Evolutionary conservation across 2,329 filamentous ascomycete species (phyloP).

Genomic region (Monosporascus ibericus): DNA sequence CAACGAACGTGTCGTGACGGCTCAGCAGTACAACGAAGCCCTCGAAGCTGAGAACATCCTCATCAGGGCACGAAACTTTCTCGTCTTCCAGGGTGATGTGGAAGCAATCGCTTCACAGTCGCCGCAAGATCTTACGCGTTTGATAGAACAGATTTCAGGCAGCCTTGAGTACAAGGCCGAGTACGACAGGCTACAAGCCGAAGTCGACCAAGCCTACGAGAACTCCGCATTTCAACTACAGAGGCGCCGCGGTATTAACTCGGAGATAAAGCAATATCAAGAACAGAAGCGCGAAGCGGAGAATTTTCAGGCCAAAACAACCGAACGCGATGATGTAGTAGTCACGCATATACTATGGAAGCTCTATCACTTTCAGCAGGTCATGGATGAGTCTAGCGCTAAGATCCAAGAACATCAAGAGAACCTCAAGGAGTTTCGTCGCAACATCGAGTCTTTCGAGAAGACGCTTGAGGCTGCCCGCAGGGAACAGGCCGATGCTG

Average conservation of each 20-base stretch:
- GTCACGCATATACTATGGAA: conserved; percentile 96
- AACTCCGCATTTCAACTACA: conserved; percentile 85
- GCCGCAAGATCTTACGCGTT: conserved; percentile 82
- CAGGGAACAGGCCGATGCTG: conserved; percentile 72
- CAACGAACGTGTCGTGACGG: conserved; percentile 83
- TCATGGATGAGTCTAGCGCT: conserved; percentile 85
- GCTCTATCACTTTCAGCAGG: conserved; percentile 86
- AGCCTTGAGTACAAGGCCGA: conserved; percentile 91
- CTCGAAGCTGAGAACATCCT: conserved; percentile 92
- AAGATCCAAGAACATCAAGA: conserved; percentile 92
- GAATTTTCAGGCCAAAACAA: conserved; percentile 82
- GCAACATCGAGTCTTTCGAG: conserved; percentile 81
- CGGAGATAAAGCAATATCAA: conserved; percentile 95
- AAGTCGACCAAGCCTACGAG: conserved; percentile 80
- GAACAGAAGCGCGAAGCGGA: conserved; percentile 96
- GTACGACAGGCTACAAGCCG: conserved; percentile 83
- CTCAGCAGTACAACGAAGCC: conserved; percentile 87
- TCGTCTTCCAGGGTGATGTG: conserved; percentile 97
- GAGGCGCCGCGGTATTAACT: conserved; percentile 88
- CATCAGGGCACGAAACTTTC: conserved; percentile 95
- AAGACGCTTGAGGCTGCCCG: conserved; percentile 73
- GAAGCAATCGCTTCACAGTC: conserved; percentile 95
- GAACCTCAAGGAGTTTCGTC: conserved; percentile 85
- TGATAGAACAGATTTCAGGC: conserved; percentile 97
- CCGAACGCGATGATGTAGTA: conserved; percentile 84